Evolutionary conservation across 2,329 filamentous ascomycete genomes (phyloP), one percentile per base, ranked within the genome.

Genomic region (Stachybotrys chartarum): DNA sequence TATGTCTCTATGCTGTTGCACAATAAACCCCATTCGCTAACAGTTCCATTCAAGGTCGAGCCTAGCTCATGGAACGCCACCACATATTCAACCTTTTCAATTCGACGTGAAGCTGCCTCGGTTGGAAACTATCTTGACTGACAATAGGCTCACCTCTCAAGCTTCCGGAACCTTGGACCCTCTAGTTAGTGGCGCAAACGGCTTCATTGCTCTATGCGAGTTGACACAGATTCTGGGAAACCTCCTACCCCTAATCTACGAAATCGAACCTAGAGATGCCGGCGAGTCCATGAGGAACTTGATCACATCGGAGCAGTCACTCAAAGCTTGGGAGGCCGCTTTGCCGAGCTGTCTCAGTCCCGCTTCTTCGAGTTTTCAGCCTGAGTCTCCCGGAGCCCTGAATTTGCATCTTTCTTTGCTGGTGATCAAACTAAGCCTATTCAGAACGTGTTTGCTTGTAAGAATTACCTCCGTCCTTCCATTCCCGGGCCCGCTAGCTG

Each of bases 371-470:
- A n/a, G n/a, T n/a, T n/a, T n/a, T n/a, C n/a, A n/a, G n/a, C n/a
- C n/a, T n/a, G n/a, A n/a, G n/a, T n/a, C n/a, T n/a, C n/a, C n/a
- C n/a, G n/a, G n/a, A n/a, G n/a, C n/a, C n/a, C n/a, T 55, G 49
- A 55, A 55, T 24, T 30, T 55, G 39, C 49, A 52, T 18, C 14
- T 55, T 8, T 55, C 50, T 6, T 55, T 55, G 24, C 42, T 55
- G 6, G 54, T 50, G 6, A 44, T 55, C 30, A 55, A 52, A 35
- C 31, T 55, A 16, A 47, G 54, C 45, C 31, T 55, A 6, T 52
- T 8, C 17, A 11, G 54, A 7, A 46, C 45, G 5, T 17, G 39
- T 10, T 17, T 48, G 10, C 46, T 10, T 10, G 46, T 17, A 10
- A 48, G 10, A 16, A 8, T 8, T 8, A 44, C 39, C n/a, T n/a